Conservation (phyloP, 495 filamentous ascomycete genomes). For the Aspergillus panamensis region DNA sequence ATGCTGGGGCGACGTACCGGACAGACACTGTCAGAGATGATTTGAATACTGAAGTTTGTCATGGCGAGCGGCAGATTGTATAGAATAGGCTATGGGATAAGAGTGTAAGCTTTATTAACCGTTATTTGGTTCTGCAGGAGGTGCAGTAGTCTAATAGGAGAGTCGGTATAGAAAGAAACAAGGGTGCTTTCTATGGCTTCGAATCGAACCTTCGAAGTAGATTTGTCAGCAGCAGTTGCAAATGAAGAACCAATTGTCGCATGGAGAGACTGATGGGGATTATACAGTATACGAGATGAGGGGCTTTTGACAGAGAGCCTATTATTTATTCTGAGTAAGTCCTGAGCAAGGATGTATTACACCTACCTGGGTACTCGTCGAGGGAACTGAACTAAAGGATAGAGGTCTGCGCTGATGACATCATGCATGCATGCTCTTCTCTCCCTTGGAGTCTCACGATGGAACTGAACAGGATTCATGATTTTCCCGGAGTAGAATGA, state of each 20-base stretch:
- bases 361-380: too few species aligned
- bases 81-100: neutral
- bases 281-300: neutral
- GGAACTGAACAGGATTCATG: too few species aligned
- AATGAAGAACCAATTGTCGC: neutral
- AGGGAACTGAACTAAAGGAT: too few species aligned
- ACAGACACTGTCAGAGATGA: slow-evolving; percentile 74
- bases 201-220: neutral
- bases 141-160: neutral
- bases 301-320: neutral
- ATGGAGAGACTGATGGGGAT: neutral
- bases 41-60: slow-evolving; percentile 73
- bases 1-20: slow-evolving; percentile 48
- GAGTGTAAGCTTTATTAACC: too few species aligned
- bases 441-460: too few species aligned
- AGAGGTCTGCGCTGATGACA: too few species aligned
- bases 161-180: neutral
- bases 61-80: slow-evolving; percentile 45
- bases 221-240: slow-evolving; percentile 15
- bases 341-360: too few species aligned
- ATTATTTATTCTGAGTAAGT: too few species aligned
- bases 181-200: neutral
- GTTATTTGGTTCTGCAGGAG: neutral
- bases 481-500: too few species aligned
- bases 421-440: too few species aligned